These are phyloP conservation scores for Fusarium miscanthi DNA, from an alignment of 2,329 filamentous ascomycete species.

Conservation along the genomic window DNA sequence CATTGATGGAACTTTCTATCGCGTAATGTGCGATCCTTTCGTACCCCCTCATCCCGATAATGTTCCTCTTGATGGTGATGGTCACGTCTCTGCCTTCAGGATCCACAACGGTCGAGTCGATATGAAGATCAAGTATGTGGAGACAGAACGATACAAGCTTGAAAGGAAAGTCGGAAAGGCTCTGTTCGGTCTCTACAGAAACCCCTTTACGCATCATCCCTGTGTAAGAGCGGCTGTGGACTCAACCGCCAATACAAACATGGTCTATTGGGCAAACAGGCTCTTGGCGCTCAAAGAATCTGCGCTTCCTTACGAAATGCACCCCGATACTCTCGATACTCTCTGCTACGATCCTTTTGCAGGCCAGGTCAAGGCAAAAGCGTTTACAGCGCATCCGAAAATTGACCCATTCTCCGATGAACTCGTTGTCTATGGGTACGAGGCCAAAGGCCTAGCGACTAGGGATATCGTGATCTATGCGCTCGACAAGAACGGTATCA, in stretches of 20 bases:
- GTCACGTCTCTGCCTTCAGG: conserved; percentile 52
- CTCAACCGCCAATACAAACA: conserved; percentile 30
- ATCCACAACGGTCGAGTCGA: conserved; percentile 49
- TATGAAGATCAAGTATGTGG: conserved; percentile 53
- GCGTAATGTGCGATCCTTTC: conserved; percentile 56
- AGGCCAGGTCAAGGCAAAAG: conserved; percentile 16
- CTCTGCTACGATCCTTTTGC: conserved; percentile 9
- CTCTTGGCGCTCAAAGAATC: conserved; percentile 17
- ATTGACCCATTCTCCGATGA: conserved; percentile 15
- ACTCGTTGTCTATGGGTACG: conserved; percentile 20
- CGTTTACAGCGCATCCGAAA: conserved; percentile 24
- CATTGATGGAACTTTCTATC: conserved; percentile 43
- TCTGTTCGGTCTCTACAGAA: conserved; percentile 16
- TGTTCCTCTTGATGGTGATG: conserved; percentile 55
- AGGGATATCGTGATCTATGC: conserved; percentile 23
- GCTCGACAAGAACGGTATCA: background rate
- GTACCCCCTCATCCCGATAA: conserved; percentile 49
- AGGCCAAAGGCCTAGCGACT: conserved; percentile 27
- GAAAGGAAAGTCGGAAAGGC: conserved; percentile 52
- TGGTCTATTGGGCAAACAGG: conserved; percentile 14
- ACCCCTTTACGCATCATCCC: conserved; percentile 21
- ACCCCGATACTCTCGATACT: conserved; percentile 27
- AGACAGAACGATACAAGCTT: conserved; percentile 54
- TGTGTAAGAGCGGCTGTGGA: conserved; percentile 19
- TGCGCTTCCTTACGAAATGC: conserved; percentile 15